A percentile compares a stretch with the other conserved stretches of the same genome.
phyloP scores from a whole-genome alignment of 1,284 basidiomycete genomes.

The Apiotrichum siamense region DNA sequence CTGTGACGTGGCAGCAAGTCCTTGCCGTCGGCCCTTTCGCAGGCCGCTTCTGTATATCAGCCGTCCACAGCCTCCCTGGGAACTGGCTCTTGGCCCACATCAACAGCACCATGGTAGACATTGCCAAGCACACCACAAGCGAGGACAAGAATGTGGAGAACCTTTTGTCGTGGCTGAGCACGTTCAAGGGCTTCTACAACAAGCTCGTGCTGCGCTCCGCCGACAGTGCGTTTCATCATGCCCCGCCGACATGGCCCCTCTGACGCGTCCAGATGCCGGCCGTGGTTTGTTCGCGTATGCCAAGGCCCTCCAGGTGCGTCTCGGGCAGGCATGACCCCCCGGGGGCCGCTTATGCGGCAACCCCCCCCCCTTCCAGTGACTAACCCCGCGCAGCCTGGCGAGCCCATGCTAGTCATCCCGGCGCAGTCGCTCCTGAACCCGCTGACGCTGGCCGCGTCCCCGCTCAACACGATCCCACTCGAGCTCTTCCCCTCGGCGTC shows the following conservation, averaged over 20 bases:
- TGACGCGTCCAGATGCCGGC: conserved; percentile 12
- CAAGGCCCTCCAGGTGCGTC: conserved; percentile 11
- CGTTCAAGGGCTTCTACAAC: conserved; percentile 20
- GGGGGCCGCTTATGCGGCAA: too few species aligned
- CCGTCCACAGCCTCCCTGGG: too few species aligned
- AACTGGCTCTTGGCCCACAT: too few species aligned
- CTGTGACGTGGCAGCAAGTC: too few species aligned
- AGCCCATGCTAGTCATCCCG: conserved; percentile 62
- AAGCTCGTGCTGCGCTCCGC: conserved; percentile 10
- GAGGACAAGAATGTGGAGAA: neutral
- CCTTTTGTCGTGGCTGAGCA: conserved; percentile 14
- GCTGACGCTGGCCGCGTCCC: conserved; percentile 52
- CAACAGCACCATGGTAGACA: conserved; percentile 6
- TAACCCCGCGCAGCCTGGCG: conserved; percentile 50
- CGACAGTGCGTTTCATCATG: neutral
- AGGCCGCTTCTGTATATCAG: too few species aligned
- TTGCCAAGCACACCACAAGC: neutral
- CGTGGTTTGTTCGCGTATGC: conserved; percentile 20
- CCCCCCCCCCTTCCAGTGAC: neutral
- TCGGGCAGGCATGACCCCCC: neutral
- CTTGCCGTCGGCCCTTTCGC: too few species aligned
- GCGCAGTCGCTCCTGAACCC: conserved; percentile 63
- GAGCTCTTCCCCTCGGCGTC: conserved; percentile 29
- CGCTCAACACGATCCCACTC: conserved; percentile 26
- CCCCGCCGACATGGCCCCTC: neutral